Base-by-base conservation (phyloP, 345 rosid genomes). In the Aethionema arabicum region DNA sequence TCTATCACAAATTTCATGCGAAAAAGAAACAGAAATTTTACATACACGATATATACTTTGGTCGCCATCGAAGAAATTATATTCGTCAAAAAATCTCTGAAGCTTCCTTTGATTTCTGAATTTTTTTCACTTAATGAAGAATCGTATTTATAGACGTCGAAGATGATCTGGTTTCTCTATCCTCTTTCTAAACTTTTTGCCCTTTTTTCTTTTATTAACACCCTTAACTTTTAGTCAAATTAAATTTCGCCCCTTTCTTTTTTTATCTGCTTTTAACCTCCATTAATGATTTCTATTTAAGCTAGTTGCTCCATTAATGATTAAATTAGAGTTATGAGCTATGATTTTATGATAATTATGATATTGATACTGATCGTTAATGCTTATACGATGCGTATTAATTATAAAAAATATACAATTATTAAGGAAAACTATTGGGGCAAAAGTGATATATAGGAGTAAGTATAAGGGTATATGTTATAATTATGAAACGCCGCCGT, bases 31-130 rank as follows among this genome's bases (percentile, higher is more conserved):
- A 30, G 10, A 32, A 29, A 40, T 39, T 56, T 44, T 2, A 79
- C 92, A 21, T 85, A 85, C 92, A 85, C 88, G 66, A 85, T 83
- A 72, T 83, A 85, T 45, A 85, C 83, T 79, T 85, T 85, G 48
- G 80, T 76, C 12, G 87, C 85, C 92, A 85, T 85, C 11, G 77
- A 56, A 61, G 41, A 41, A 38, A 43, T 21, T 35, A 6, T n/a
- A 8, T 21, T 76, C 16, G 32, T 59, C 36, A 4, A 30, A 11
- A 35, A 6, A 56, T 42, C 4, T 50, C 47, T 31, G 36, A 29
- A 36, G 21, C 7, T 72, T 36, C 8, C n/a, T 32, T 9, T 21
- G 27, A 21, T 21, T 50, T 38, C 30, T 16, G 11, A 32, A 33
- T 14, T 58, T 6, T 43, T 31, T 8, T 44, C 31, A 5, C 4